Percentiles rank a stretch among this genome's conserved stretches.
These are phyloP conservation scores for Trypanosomatidae sp. DNA, from an alignment of 208 protist species.

Conservation along the genomic window DNA sequence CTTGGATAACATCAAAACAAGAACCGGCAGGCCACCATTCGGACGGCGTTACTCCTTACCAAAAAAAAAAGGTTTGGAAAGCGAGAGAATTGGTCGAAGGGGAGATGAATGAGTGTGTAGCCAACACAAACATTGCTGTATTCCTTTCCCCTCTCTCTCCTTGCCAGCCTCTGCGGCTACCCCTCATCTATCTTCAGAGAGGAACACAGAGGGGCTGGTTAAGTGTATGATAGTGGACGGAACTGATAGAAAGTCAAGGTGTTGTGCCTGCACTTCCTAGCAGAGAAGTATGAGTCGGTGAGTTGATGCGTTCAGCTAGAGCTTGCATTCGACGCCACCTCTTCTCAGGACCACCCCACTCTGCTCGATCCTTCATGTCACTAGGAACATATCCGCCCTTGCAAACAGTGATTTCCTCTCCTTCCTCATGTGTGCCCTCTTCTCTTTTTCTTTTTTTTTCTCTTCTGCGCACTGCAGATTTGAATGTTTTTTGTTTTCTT, in stretches of 20 bases:
- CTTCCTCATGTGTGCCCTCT: slow-evolving; percentile 5
- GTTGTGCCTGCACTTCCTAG: neutral
- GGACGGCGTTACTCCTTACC: neutral
- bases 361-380: neutral
- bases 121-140: neutral
- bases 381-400: neutral
- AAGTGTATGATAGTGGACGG: neutral
- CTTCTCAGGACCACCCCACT: neutral
- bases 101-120: neutral
- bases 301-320: neutral
- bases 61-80: neutral
- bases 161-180: neutral
- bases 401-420: neutral
- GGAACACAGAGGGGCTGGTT: neutral
- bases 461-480: neutral
- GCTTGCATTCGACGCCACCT: neutral
- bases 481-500: neutral
- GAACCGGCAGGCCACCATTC: neutral
- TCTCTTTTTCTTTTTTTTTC: neutral
- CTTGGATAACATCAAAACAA: neutral
- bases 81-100: too few species aligned
- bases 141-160: neutral
- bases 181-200: neutral
- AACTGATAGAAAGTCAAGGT: neutral
- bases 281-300: neutral